A percentile compares a stretch with the other conserved stretches of the same genome.
Conservation (phyloP, 805 yeast genomes). For the Candida chauliodis region DNA sequence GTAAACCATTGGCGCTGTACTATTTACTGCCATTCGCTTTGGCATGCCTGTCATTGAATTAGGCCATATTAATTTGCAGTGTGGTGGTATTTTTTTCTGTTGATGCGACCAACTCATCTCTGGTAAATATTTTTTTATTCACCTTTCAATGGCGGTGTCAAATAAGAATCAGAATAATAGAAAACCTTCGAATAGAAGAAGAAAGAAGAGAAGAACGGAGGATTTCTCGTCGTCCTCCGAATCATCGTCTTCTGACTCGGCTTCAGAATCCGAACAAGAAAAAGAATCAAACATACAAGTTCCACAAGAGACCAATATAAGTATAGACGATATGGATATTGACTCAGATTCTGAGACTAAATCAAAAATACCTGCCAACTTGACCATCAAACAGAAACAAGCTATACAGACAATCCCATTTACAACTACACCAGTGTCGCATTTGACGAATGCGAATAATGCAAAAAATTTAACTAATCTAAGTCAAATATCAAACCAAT, state of each 20-base stretch:
- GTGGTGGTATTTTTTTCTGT: too few relatives aligned
- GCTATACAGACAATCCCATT: conserved; percentile 21
- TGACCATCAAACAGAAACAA: conserved; percentile 16
- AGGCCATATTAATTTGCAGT: too few relatives aligned
- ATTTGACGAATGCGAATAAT: conserved; percentile 9
- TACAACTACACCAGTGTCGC: conserved; percentile 21
- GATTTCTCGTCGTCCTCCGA: conserved; percentile 58
- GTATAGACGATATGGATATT: conserved; percentile 30
- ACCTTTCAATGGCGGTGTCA: conserved; percentile 8
- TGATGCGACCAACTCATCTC: conserved; percentile 5
- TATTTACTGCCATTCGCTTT: too few relatives aligned
- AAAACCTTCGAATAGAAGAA: conserved; percentile 38
- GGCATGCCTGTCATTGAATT: too few relatives aligned
- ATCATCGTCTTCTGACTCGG: conserved; percentile 40
- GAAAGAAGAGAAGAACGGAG: conserved; percentile 82
- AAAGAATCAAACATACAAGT: conserved; percentile 7
- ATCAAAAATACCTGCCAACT: conserved; percentile 15
- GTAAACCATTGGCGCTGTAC: too few relatives aligned
- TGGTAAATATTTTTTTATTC: not conserved
- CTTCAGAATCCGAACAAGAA: conserved; percentile 23
- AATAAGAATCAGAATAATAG: conserved; percentile 1
- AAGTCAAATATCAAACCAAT: not conserved
- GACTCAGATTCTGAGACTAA: conserved; percentile 21
- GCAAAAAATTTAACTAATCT: conserved; percentile 17
- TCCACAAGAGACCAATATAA: conserved; percentile 1